phyloP scores from a whole-genome alignment of 139 green algal genomes.

The Coelastrella sp. region DNA sequence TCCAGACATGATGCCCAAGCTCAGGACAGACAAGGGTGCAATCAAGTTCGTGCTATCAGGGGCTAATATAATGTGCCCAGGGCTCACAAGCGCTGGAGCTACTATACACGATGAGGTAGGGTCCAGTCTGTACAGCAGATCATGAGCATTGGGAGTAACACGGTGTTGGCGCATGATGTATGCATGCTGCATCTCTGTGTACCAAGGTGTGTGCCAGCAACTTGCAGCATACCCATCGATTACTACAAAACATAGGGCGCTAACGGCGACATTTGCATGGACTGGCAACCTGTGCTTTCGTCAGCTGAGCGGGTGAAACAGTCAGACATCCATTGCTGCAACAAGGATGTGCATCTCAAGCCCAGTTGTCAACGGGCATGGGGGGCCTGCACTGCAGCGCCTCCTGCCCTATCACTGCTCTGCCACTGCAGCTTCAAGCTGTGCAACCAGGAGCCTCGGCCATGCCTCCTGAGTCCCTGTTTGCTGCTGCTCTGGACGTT shows the following conservation, averaged over 20 bases:
- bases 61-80: constrained; percentile 99
- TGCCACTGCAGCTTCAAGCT: background rate
- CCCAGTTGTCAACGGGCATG: too few relatives aligned
- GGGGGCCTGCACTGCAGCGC: too few relatives aligned
- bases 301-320: too few relatives aligned
- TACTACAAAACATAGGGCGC: too few relatives aligned
- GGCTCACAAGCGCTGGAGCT: constrained; percentile 93
- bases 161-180: background rate
- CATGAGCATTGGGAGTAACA: background rate
- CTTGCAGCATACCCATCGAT: too few relatives aligned
- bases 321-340: too few relatives aligned
- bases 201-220: background rate
- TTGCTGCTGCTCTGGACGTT: background rate
- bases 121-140: background rate
- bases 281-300: too few relatives aligned
- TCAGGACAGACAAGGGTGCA: constrained; percentile 93
- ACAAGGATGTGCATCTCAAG: too few relatives aligned
- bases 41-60: constrained; percentile 99
- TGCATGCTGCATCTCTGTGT: background rate
- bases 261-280: too few relatives aligned
- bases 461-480: background rate
- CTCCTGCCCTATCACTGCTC: background rate
- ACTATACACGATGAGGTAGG: constrained; percentile 94
- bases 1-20: constrained; percentile 85
- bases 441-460: background rate